Percentiles rank a stretch among this genome's conserved stretches.
Conservation (phyloP, 1,284 basidiomycete genomes). For the Heliocybe sulcata region DNA sequence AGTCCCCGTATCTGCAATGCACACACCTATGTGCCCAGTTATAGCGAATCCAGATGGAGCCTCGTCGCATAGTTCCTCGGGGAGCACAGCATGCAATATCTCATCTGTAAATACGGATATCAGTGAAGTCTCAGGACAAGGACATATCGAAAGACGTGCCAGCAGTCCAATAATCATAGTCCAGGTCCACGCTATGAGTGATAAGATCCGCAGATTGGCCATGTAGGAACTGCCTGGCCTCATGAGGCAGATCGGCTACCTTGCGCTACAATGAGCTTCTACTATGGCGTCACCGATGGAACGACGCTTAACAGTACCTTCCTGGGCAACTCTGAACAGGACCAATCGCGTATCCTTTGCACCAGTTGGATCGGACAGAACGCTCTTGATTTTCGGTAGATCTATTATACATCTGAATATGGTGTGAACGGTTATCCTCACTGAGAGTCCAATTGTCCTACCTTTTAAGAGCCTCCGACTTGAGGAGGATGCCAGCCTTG, state of each 20-base stretch:
- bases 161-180: constrained; percentile 83
- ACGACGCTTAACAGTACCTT: constrained; percentile 58
- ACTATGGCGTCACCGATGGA: no score
- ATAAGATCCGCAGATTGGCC: constrained; percentile 48
- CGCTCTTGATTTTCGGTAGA: constrained; percentile 57
- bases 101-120: constrained; percentile 52
- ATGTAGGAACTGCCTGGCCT: constrained; percentile 47
- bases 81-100: constrained; percentile 74
- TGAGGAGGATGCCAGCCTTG: constrained; percentile 49
- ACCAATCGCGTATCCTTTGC: constrained; percentile 43
- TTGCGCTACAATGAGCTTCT: constrained; percentile 26
- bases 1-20: not conserved
- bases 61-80: constrained; percentile 66
- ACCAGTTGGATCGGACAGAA: constrained; percentile 40
- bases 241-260: constrained; percentile 59
- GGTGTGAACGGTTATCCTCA: not conserved
- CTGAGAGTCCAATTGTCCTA: constrained; percentile 24
- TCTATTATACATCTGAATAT: constrained; percentile 47
- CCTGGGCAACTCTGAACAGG: constrained; percentile 47
- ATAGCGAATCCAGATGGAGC: constrained; percentile 85
- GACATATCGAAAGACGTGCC: constrained; percentile 35
- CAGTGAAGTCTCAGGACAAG: not conserved
- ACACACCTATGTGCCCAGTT: constrained; percentile 85
- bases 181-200: constrained; percentile 53
- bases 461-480: constrained; percentile 49